Evolutionary conservation across 1,284 basidiomycete genomes (phyloP).

Genomic region (Moniliophthora roreri): DNA sequence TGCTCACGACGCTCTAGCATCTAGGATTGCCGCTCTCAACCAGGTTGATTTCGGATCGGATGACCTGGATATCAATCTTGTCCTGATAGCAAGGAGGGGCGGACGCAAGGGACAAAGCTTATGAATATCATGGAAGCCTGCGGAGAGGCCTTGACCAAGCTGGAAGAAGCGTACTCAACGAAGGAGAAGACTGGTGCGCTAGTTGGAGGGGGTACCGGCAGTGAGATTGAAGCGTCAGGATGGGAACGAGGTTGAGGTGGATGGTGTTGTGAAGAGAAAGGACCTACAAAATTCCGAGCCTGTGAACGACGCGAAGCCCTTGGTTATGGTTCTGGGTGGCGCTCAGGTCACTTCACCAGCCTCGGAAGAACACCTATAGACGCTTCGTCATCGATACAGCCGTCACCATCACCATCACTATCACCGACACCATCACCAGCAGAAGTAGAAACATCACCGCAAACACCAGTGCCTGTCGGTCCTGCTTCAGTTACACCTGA

Average conservation of each 20-base stretch:
- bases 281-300: background rate
- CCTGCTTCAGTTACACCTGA: slow-evolving; percentile 26
- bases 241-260: background rate
- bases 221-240: slow-evolving; percentile 60
- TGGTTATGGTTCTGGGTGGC: slow-evolving; percentile 25
- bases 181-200: slow-evolving; percentile 79
- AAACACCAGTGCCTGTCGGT: slow-evolving; percentile 23
- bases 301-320: slow-evolving; percentile 38
- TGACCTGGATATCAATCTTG: slow-evolving; percentile 81
- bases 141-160: slow-evolving; percentile 71
- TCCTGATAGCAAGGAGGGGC: slow-evolving; percentile 37
- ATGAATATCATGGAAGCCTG: slow-evolving; percentile 69
- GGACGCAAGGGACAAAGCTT: slow-evolving; percentile 50
- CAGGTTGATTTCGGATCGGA: slow-evolving; percentile 84
- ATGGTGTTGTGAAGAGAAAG: background rate
- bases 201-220: slow-evolving; percentile 71
- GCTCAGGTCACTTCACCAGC: slow-evolving; percentile 13
- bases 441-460: slow-evolving; percentile 9
- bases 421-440: background rate
- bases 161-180: slow-evolving; percentile 70
- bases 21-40: slow-evolving; percentile 87
- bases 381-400: slow-evolving; percentile 14
- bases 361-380: background rate
- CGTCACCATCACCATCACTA: slow-evolving; percentile 4
- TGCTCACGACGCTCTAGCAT: slow-evolving; percentile 83